Base-by-base conservation (phyloP, 1,284 basidiomycete genomes). In the Coniferiporia sulphurascens region DNA sequence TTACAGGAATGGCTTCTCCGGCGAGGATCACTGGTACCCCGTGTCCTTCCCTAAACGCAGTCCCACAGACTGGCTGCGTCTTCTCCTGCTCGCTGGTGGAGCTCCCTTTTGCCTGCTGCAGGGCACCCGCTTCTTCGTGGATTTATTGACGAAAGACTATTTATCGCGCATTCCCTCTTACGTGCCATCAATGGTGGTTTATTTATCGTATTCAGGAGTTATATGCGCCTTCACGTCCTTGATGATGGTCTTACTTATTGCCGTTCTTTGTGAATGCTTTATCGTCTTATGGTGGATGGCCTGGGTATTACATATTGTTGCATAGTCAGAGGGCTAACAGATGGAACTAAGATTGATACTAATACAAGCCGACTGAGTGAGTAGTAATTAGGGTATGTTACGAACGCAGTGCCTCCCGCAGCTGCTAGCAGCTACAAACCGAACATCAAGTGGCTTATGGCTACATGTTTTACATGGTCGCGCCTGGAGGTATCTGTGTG, bases 1-100 rank as follows among this genome's bases (percentile, higher is more conserved):
- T 66, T 90, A 90, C 65, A 81, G 89, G 46, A 88, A 90, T 69
- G 87, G 89, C 66, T 90, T 89, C 68, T 89, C 87, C 0, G 87
- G 87, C 44, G 86, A 88, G 73, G 60, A 81, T 43, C 85, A 87
- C 64, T 77, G 83, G 65, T 89, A 89, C 66, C 76, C 74, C 4
- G 81, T 90, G 66, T 68, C 70, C 1, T 70, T 89, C 52, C 87
- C 87, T n/a, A 72, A 67, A 59, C 83, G 87, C 22, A 86, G 87
- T 1, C 64, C 80, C 56, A 78, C 76, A 2, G 88, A 90, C 64
- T 89, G 87, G 87, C 64, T 85, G 17, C 81, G 78, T 7, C 76
- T 89, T 17, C 64, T 78, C 10, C 56, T 82, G 15, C 79, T 89
- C 58, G 80, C 77, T 58, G 61, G 77, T 48, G 58, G 15, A 68